Evolutionary conservation across 768 basidiomycete species (phyloP).

Genomic region (Trametes villosa): DNA sequence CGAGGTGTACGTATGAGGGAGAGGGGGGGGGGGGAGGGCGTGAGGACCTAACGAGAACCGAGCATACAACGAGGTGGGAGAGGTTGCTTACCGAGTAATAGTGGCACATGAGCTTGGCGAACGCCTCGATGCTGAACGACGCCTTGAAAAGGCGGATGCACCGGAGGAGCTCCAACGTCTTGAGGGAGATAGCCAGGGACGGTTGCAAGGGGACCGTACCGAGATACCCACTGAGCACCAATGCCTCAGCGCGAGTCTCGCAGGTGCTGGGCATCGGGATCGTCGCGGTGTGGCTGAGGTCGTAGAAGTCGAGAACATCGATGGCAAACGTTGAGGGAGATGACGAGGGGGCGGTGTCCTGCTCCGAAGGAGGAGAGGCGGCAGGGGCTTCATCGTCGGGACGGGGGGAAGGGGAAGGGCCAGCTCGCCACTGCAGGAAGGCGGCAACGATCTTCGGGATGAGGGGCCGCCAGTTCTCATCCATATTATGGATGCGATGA

Average conservation of each 20-base stretch:
- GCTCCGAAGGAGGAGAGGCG: neutral
- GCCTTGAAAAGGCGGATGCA: conserved; percentile 19
- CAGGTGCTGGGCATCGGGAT: neutral
- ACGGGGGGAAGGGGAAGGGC: neutral
- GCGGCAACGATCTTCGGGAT: conserved; percentile 6
- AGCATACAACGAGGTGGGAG: neutral
- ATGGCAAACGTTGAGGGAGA: conserved; percentile 4
- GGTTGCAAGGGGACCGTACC: conserved; percentile 9
- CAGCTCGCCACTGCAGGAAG: conserved; percentile 6
- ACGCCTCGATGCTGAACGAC: conserved; percentile 26
- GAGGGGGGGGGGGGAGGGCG: neutral
- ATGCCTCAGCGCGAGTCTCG: neutral
- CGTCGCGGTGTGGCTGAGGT: neutral
- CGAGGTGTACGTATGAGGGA: neutral
- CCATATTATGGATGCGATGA: neutral
- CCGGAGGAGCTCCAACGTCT: conserved; percentile 22
- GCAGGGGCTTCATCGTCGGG: no score
- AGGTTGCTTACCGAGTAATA: conserved; percentile 23
- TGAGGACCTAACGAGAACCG: neutral
- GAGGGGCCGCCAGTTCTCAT: conserved; percentile 14
- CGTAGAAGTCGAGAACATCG: conserved; percentile 15
- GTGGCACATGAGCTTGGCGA: conserved; percentile 24
- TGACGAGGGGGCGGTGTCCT: neutral
- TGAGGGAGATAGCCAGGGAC: conserved; percentile 22
- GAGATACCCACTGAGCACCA: conserved; percentile 18